Evolutionary conservation across 1,139 yeast genomes (phyloP), one percentile per base, ranked within the genome.

Genomic region (Candida frijolesensis): DNA sequence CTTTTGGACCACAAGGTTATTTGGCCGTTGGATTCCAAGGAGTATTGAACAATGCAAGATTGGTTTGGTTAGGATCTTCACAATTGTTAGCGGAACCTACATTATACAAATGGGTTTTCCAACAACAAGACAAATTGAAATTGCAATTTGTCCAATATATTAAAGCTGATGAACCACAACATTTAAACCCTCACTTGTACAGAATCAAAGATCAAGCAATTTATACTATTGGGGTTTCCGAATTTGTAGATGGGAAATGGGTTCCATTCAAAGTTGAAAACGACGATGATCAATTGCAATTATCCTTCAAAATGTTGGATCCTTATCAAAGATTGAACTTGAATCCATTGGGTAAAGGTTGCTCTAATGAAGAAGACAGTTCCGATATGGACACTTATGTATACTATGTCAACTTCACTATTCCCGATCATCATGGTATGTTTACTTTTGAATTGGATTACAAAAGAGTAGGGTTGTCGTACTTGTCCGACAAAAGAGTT

Each of bases 371-470:
- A 30, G 64, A 72, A 33, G 54, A 49, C 40, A 47, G 57, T 42
- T 61, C 60, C 12, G 57, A 80, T 2, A 72, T 74, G 27, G 79
- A 79, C 46, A 57, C 72, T 22, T 70, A 56, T 54, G 65, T 66
- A 29, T 76, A 72, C 60, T 67, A 50, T 51, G 71, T 66, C 42
- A 67, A 71, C 53, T 90, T 95, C 69, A 79, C 80, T 49, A 71
- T 91, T 45, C 99, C 99, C 19, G 98, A 94, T 67, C 97, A 92
- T 64, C 96, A 94, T 66, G 99, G 99, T 51, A 88, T 94, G 82
- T 95, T 91, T 71, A 89, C 97, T 3, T 90, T 90, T 68, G 80
- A 81, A 56, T 78, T 89, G 46, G 87, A 87, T 61, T 92, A 92
- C 74, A 82, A 82, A 67, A 84, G 96, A 63, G 75, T 82, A n/a